phyloP scores from a whole-genome alignment of 2,329 filamentous ascomycete species.

The Fusarium sambucinum region DNA sequence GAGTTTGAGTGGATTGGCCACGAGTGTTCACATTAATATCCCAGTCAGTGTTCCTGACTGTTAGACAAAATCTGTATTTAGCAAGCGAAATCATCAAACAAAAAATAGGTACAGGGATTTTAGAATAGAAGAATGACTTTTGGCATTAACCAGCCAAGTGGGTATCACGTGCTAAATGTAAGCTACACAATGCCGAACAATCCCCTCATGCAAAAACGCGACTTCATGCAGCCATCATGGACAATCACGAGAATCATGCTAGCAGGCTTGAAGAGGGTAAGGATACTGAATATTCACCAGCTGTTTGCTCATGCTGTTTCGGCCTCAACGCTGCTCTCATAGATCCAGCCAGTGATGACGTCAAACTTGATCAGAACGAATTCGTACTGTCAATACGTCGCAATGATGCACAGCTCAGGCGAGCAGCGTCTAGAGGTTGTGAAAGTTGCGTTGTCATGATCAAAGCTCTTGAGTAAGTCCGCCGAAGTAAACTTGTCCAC shows the following conservation, averaged over 20 bases:
- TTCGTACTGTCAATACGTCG: conserved; percentile 5
- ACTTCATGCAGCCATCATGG: background rate
- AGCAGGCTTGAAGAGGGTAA: too few species aligned
- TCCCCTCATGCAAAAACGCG: background rate
- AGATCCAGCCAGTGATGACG: background rate
- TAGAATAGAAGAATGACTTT: conserved; percentile 12
- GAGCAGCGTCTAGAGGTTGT: conserved; percentile 11
- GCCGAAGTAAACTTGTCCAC: too few species aligned
- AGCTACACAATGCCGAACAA: background rate
- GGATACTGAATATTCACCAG: too few species aligned
- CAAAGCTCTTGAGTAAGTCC: conserved; percentile 10
- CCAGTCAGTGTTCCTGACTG: conserved; percentile 66
- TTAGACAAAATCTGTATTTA: conserved; percentile 40
- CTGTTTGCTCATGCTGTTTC: conserved; percentile 24
- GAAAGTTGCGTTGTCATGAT: conserved; percentile 17
- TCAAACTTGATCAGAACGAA: conserved; percentile 6
- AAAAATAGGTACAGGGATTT: conserved; percentile 12
- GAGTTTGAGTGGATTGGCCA: conserved; percentile 63
- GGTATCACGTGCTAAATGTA: conserved; percentile 24
- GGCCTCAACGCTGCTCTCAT: conserved; percentile 6
- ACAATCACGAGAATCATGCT: background rate
- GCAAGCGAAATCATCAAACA: conserved; percentile 13
- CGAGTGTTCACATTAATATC: conserved; percentile 63
- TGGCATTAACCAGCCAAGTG: conserved; percentile 1
- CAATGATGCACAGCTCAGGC: conserved; percentile 3